Base-by-base conservation (phyloP, 139 green algal genomes). In the Chlamydomonas eustigma region DNA sequence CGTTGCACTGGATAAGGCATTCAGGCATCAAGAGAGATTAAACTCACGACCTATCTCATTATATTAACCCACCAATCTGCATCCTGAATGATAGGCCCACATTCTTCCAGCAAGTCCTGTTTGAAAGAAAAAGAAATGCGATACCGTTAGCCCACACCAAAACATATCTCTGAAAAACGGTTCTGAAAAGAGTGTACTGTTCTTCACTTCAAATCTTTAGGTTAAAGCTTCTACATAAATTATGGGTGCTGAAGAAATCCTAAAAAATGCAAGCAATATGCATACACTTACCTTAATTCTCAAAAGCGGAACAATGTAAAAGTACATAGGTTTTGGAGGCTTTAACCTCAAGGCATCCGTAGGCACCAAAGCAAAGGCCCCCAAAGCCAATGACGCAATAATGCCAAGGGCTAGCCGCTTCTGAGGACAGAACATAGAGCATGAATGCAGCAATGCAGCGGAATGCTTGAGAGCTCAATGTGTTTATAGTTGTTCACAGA, bases 261-360 rank as follows among this genome's bases (percentile, higher is more conserved):
- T 50, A 4, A 0, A 39, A 32, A 30, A 5, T 63, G 28, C 24
- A 25, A 30, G 30, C 31, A 1, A 38, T 39, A 6, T 32, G 44
- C n/a, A n/a, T 50, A 4, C 25, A 28, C 64, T 36, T 37, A 83
- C 76, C 83, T 86, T 71, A 18, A 88, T 72, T 2, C 81, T 76
- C n/a, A 94, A 51, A 22, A 94, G 75, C 1, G 88, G 86, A 2
- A 85, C 80, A 6, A 94, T 39, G 81, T 94, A 95, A 34, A 91
- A 90, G 71, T 88, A 95, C 35, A 95, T 67, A 0, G 90, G 90
- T 69, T 92, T 89, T 68, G 70, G 63, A 6, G 90, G 90, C 50
- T 84, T 68, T 8, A 68, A 31, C 52, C 8, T 4, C 71, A 94
- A 79, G 1, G 79, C 72, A 31, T 89, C 80, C 1, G 89, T 94